Evolutionary conservation across 345 rosid species (phyloP).

Genomic region (Barbarea vulgaris): DNA sequence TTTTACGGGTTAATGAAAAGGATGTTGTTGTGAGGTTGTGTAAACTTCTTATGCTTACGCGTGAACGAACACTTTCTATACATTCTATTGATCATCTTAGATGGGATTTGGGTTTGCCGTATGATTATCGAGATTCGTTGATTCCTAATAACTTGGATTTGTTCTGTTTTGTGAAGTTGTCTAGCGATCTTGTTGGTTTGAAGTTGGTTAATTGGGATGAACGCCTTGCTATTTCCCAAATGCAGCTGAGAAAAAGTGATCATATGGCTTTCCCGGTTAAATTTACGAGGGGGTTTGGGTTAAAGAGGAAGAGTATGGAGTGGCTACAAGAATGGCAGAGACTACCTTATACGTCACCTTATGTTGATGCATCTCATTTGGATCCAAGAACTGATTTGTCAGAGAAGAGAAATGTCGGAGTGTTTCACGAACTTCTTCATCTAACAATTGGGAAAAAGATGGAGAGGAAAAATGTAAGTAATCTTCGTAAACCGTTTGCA

Average conservation of each 20-base stretch:
- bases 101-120: conserved; percentile 90
- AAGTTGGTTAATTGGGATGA: conserved; percentile 61
- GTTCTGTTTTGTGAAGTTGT: conserved; percentile 55
- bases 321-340: conserved; percentile 91
- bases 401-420: conserved; percentile 83
- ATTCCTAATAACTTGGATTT: conserved; percentile 48
- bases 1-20: conserved; percentile 33
- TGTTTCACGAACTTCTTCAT: conserved; percentile 90
- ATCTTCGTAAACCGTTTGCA: conserved; percentile 66
- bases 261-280: conserved; percentile 64
- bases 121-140: conserved; percentile 50
- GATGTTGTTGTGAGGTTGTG: conserved; percentile 58
- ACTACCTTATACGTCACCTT: conserved; percentile 80
- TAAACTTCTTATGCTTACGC: conserved; percentile 78
- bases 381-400: conserved; percentile 82
- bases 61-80: conserved; percentile 58
- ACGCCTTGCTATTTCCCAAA: conserved; percentile 58
- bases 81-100: conserved; percentile 77
- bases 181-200: conserved; percentile 62
- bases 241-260: conserved; percentile 41
- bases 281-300: conserved; percentile 81
- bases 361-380: conserved; percentile 63
- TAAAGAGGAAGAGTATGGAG: conserved; percentile 71
- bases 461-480: conserved; percentile 75
- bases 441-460: conserved; percentile 68